phyloP scores from a whole-genome alignment of 495 filamentous ascomycete genomes.

The Neurospora sp. region DNA sequence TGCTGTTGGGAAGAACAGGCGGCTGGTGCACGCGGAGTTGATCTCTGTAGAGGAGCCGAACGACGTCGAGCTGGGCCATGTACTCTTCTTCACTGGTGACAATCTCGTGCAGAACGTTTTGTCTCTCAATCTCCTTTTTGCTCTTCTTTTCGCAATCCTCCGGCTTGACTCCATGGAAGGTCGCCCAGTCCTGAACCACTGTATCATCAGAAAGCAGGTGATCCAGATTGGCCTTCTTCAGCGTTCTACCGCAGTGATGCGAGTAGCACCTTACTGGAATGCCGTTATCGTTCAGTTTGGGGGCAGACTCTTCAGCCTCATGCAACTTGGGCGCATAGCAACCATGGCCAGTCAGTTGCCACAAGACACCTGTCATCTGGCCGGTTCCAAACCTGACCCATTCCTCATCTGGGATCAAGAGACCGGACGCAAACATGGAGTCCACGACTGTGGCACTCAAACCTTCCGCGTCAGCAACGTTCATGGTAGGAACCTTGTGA shows the following conservation, averaged over 20 bases:
- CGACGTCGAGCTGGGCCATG: slow-evolving; percentile 76
- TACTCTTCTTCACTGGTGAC: slow-evolving; percentile 86
- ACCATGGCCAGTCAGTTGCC: slow-evolving; percentile 84
- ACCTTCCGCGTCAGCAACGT: slow-evolving; percentile 90
- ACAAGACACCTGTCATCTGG: slow-evolving; percentile 74
- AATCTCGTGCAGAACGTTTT: slow-evolving; percentile 94
- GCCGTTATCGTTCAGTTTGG: slow-evolving; percentile 27
- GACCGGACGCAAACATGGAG: slow-evolving; percentile 70
- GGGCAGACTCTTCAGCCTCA: slow-evolving; percentile 44
- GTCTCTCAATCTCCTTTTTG: slow-evolving; percentile 85
- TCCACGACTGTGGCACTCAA: slow-evolving; percentile 69
- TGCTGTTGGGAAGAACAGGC: slow-evolving; percentile 66
- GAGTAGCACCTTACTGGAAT: slow-evolving; percentile 79
- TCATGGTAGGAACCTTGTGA: slow-evolving; percentile 97
- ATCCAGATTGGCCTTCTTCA: slow-evolving; percentile 86
- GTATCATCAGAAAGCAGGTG: slow-evolving; percentile 56
- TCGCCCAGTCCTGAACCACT: slow-evolving; percentile 73
- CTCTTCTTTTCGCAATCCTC: slow-evolving; percentile 55
- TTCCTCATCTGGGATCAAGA: slow-evolving; percentile 82
- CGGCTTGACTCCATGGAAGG: slow-evolving; percentile 79
- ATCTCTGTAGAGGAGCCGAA: slow-evolving; percentile 80
- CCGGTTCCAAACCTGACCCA: slow-evolving; percentile 88
- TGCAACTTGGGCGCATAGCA: slow-evolving; percentile 85
- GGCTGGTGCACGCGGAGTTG: slow-evolving; percentile 63
- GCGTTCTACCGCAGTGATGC: slow-evolving; percentile 82